phyloP scores from a whole-genome alignment of 768 basidiomycete genomes.

The Flagelloscypha sp. region DNA sequence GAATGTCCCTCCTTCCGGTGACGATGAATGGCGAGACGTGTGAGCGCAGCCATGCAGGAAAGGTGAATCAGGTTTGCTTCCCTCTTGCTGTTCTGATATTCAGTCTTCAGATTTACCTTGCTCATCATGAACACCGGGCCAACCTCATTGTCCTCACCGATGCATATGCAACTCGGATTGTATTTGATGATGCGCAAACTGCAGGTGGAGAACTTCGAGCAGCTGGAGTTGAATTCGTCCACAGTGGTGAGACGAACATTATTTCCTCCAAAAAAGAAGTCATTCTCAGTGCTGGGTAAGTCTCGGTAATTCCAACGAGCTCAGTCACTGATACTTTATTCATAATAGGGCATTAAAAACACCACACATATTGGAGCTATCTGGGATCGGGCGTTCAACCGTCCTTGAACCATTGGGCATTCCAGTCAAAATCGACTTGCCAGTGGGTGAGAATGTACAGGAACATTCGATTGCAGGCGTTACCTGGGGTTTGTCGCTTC shows the following conservation, averaged over 20 bases:
- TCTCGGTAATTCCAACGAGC: background rate
- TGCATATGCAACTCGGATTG: conserved; percentile 16
- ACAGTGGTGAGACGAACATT: conserved; percentile 12
- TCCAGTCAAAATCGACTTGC: conserved; percentile 28
- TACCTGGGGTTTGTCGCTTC: conserved; percentile 19
- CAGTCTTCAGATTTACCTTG: no score
- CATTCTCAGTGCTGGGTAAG: conserved; percentile 36
- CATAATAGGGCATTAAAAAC: conserved; percentile 32
- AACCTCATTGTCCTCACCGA: conserved; percentile 18
- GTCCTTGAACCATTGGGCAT: conserved; percentile 30
- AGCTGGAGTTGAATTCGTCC: conserved; percentile 15
- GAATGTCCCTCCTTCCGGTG: no score
- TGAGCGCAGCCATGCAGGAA: no score
- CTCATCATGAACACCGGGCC: no score
- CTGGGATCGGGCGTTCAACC: conserved; percentile 41
- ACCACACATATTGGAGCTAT: conserved; percentile 48
- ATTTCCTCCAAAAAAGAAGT: conserved; percentile 33
- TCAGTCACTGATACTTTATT: background rate
- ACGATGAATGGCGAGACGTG: no score
- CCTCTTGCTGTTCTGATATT: no score
- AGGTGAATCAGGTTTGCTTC: no score
- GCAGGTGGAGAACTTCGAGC: conserved; percentile 8
- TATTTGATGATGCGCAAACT: conserved; percentile 7
- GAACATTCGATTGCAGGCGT: conserved; percentile 26
- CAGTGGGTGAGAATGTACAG: conserved; percentile 36